Base-by-base conservation (phyloP, 1,284 basidiomycete genomes). In the Inonotus hispidus region DNA sequence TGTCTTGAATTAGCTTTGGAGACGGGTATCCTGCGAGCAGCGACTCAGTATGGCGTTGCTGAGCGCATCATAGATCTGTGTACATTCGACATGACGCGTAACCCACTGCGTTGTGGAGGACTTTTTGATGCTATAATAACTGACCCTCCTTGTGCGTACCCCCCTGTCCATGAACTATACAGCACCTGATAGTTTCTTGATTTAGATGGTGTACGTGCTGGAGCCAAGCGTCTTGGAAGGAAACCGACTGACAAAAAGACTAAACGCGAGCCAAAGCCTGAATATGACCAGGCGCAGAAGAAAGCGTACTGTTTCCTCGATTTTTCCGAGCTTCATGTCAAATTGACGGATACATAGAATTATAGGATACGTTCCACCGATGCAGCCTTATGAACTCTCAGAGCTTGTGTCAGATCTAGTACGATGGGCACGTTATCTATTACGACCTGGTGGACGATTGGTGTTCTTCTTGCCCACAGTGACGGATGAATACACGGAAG, bases 391-490 rank as follows among this genome's bases (percentile, higher is more conserved):
- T 72, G 94, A 96, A 68, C 81, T 98, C n/a, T 91, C 92, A 7
- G 82, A 88, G 61, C 82, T 98, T 32, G 87, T 89, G 2, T 69
- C 78, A 25, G 95, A 98, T 70, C 84, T 99, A 11, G 84, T 98
- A 32, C 73, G 88, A 27, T 82, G 95, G 45, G 85, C 94, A 1
- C 83, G 93, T 56, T 92, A 92, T 71, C 77, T 98, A 54, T 81
- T 99, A 27, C 91, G 86, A 62, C 92, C 92, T 0, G 81, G 82
- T 16, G 97, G 97, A 14, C 79, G 97, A 38, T 82, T 99, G 7
- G 96, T 99, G 1, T 98, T 95, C 75, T 97, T 95, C 79, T 79
- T 98, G 25, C 95, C 95, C 0, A 96, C 95, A 0, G 90, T 95
- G 21, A 92, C 85, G 14, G 93, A 95, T 54, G 90, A 94, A 59